Evolutionary conservation across 352 stramenopile genomes (phyloP), one percentile per base, ranked within the genome.

Genomic region (Bremia lactucae): DNA sequence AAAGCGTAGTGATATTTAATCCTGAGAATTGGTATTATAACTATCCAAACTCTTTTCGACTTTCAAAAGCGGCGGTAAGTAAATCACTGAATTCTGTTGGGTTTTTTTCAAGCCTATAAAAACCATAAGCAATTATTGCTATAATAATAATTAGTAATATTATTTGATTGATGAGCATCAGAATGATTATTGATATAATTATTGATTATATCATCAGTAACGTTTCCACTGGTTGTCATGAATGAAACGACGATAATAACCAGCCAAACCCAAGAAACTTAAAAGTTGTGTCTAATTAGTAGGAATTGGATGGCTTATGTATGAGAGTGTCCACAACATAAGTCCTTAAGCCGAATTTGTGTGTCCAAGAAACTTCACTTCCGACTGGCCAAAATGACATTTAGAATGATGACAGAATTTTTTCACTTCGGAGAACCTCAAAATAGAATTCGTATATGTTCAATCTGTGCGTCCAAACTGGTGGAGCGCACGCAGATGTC

Each of bases 161-260:
- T n/a, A n/a, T n/a, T n/a, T n/a, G n/a, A n/a, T n/a, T n/a, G n/a
- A n/a, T n/a, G n/a, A n/a, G n/a, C n/a, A n/a, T n/a, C n/a, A n/a
- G n/a, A n/a, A n/a, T n/a, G n/a, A n/a, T n/a, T n/a, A n/a, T n/a
- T n/a, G n/a, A n/a, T n/a, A n/a, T n/a, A n/a, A n/a, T n/a, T n/a
- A n/a, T n/a, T n/a, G n/a, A n/a, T n/a, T n/a, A n/a, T n/a, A n/a
- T n/a, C n/a, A n/a, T n/a, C n/a, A n/a, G n/a, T n/a, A n/a, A n/a
- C n/a, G n/a, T n/a, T n/a, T n/a, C n/a, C n/a, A n/a, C n/a, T n/a
- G n/a, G n/a, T n/a, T 46, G 11, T 15, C 6, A 4, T 11, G 20
- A 31, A 46, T 36, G 24, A 52, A 52, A 2, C 42, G 29, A 11
- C 28, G 36, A 34, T 52, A 46, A 18, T 46, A 42, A 6, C 26